Base-by-base conservation (phyloP, 768 basidiomycete genomes). In the Dentipellis sp. region DNA sequence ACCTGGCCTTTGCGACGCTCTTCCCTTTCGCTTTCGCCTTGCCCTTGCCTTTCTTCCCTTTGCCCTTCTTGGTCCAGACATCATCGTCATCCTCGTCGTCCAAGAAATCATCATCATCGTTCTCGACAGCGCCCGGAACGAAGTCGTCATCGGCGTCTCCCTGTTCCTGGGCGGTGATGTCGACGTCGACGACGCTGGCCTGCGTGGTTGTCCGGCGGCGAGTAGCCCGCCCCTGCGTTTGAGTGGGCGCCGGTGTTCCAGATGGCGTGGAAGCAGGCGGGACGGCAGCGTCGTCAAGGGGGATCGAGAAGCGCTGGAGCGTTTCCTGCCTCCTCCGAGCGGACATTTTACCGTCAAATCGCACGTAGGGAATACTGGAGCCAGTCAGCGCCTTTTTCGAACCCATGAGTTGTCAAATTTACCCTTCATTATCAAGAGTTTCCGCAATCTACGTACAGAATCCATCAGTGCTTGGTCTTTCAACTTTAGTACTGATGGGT, bases 311-410 rank as follows among this genome's bases (percentile, higher is more conserved):
- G 12, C 73, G 73, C 42, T 82, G 79, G 54, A 94, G 79, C 8
- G 86, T 81, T 61, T 91, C 87, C 69, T 88, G 84, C 14, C 92
- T 80, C 62, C 79, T 76, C 63, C 80, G 84, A 2, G 84, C 86
- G n/a, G 88, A 87, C 82, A 94, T 84, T 62, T 84, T 78, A 1
- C 92, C 92, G 58, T 93, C 92, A 62, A 94, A 92, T 1, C 88
- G 83, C 39, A 87, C 82, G 61, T 81, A 92, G 0, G 83, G 65
- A 29, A 94, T 88, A 0, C 87, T 90, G 34, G 17, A 46, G 16
- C 17, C 59, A 17, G n/a, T 55, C 16, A 62, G 40, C 53, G 29
- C 4, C n/a, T 10, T 50, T 48, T 11, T 16, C 14, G 37, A 14
- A 52, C 16, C 22, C 8, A 21, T 3, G 6, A 16, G 49, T 14